Evolutionary conservation across 768 basidiomycete species (phyloP), one percentile per base, ranked within the genome.

Genomic region (Leccinum longicurvipes): DNA sequence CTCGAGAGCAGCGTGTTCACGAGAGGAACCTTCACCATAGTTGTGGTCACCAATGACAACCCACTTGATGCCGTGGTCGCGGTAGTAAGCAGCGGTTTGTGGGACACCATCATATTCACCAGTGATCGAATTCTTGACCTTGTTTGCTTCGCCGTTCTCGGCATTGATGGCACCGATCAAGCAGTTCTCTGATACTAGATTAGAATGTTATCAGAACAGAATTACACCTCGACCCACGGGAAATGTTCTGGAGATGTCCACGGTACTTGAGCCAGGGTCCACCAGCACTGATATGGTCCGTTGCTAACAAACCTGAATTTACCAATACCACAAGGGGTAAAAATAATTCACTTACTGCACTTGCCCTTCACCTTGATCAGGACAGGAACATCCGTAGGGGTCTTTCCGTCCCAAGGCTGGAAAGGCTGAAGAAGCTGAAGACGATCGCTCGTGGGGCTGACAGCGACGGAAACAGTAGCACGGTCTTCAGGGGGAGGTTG

Each of bases 241-340:
- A 97, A 72, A 97, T 98, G 81, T 98, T 98, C 74, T 97, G 83
- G 68, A 98, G 86, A 75, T 98, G 96, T 60, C 96, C 96, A 79
- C 96, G 93, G 82, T 95, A 98, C 78, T 98, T 98, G 79, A 98
- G 84, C 96, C 96, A 98, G 45, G 96, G 96, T 57, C 96, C 96
- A 79, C 95, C 96, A 70, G 95, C 95, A 58, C 88, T 91, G 73
- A 96, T 94, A 74, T 96, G 93, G 72, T 96, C 93, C 61, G 93
- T 94, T 41, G 93, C 82, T 84, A 55, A 31, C 34, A 42, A 48
- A 6, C 39, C 54, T 15, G 62, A 39, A n/a, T 51, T 47, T 10
- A 45, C 19, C 17, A 41, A n/a, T 6, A 27, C 29, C 27, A 1
- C 23, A 36, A 24, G 2, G 17, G 17, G 17, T 36, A 28, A 19